Evolutionary conservation across 768 basidiomycete genomes (phyloP), one percentile per base, ranked within the genome.

Genomic region (Panus rudis): DNA sequence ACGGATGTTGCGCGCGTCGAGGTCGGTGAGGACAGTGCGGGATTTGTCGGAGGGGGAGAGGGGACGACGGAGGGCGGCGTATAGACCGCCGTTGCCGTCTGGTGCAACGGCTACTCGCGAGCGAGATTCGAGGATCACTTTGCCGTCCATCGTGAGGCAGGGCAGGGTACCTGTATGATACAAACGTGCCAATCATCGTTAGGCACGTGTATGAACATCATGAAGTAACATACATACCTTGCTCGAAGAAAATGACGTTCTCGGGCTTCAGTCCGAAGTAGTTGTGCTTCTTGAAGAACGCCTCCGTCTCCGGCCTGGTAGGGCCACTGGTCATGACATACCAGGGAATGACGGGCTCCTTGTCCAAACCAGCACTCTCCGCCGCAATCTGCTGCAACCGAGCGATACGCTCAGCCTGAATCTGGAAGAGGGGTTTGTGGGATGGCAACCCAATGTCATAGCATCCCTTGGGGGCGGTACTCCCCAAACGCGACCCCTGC

Each of bases 281-380:
- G 3, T 63, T 61, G 64, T 92, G 74, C 47, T 76, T 68, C 48
- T 67, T 68, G 67, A 98, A 97, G 72, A 84, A 98, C 21, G 67
- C 67, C 62, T 90, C 87, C 19, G 96, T 98, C 26, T 84, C 86
- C 30, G 65, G 70, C 51, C 92, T 79, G 26, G 96, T 99, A 28
- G 94, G 96, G 19, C 93, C 93, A 58, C 89, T 92, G 44, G 94
- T 98, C 96, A 99, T 99, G 57, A 99, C 81, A 67, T 97, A 98
- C 96, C 96, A 98, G 27, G 90, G 89, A 44, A 98, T 79, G 41
- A 78, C 62, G 14, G 65, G 59, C 13, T 75, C 64, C 54, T 79
- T 79, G 8, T 17, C 8, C 7, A 17, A 16, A 28, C 63, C 59
- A 38, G 54, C 60, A 48, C 76, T 67, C 27, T 72, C 59, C 59